Percentiles rank a stretch among this genome's conserved stretches.
Conservation (phyloP, 2,329 filamentous ascomycete genomes). For the Colletotrichum acutatum region DNA sequence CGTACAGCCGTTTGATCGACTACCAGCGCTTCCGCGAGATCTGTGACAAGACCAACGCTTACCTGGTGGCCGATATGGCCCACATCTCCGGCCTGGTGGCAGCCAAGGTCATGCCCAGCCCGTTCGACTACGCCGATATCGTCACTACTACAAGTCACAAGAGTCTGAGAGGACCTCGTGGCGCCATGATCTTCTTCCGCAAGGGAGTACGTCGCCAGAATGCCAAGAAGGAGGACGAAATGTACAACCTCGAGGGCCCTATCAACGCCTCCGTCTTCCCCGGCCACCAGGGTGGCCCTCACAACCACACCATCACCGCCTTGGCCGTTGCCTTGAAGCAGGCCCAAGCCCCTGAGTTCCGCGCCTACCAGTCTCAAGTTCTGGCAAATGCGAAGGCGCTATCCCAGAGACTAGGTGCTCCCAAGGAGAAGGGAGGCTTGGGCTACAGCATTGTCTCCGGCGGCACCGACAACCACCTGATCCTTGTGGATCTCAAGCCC, state of each 20-base stretch:
- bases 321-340: slow-evolving; percentile 95
- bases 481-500: slow-evolving; percentile 90
- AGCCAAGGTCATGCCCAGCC: slow-evolving; percentile 88
- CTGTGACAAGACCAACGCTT: slow-evolving; percentile 90
- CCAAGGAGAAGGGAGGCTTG: slow-evolving; percentile 79
- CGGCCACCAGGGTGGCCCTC: slow-evolving; percentile 95
- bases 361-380: slow-evolving; percentile 90
- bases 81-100: slow-evolving; percentile 96
- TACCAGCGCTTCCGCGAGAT: slow-evolving; percentile 93
- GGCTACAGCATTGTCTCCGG: slow-evolving; percentile 92
- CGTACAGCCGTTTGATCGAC: slow-evolving; percentile 96
- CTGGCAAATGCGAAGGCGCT: slow-evolving; percentile 92
- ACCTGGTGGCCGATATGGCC: slow-evolving; percentile 95
- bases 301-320: slow-evolving; percentile 99
- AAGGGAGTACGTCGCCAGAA: slow-evolving; percentile 88
- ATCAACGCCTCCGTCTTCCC: slow-evolving; percentile 99
- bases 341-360: slow-evolving; percentile 89
- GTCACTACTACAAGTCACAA: slow-evolving; percentile 99
- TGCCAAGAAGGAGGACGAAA: slow-evolving; percentile 84
- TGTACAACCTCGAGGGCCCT: slow-evolving; percentile 90
- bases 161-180: slow-evolving; percentile 91
- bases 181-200: slow-evolving; percentile 98
- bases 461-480: slow-evolving; percentile 97
- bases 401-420: slow-evolving; percentile 72
- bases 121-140: slow-evolving; percentile 90